Conservation (phyloP, 2,329 filamentous ascomycete species). For the Beauveria rudraprayagi region DNA sequence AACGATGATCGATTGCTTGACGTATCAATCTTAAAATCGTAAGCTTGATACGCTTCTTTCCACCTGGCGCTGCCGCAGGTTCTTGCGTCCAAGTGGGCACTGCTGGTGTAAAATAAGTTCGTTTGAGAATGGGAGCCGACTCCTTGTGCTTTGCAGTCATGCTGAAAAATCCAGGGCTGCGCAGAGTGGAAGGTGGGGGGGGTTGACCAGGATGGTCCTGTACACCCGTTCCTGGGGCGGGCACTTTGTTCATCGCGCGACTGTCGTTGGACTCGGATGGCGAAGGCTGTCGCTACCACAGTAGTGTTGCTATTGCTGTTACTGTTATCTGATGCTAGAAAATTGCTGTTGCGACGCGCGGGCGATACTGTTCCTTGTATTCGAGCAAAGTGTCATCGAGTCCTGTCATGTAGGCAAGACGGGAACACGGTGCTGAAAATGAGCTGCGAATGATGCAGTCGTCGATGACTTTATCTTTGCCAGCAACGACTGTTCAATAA, state of each 20-base stretch:
- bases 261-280: neutral
- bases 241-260: neutral
- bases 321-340: neutral
- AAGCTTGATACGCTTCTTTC: constrained; percentile 57
- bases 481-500: too few species aligned
- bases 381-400: neutral
- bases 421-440: too few species aligned
- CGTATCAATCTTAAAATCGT: too few species aligned
- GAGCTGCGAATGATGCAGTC: too few species aligned
- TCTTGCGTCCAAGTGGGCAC: constrained; percentile 4
- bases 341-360: neutral
- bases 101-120: neutral
- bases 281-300: too few species aligned
- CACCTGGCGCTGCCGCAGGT: constrained; percentile 25
- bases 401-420: too few species aligned
- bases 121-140: neutral
- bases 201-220: neutral
- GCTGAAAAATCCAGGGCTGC: neutral
- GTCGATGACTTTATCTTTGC: too few species aligned
- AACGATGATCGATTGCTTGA: too few species aligned
- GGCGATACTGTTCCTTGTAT: neutral
- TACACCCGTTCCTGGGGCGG: neutral
- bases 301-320: neutral
- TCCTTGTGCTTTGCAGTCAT: neutral
- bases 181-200: neutral